Percentiles rank a stretch among this genome's conserved stretches.
These are phyloP conservation scores for Suhomyces faveliae DNA, from an alignment of 805 yeast species.

Conservation along the genomic window DNA sequence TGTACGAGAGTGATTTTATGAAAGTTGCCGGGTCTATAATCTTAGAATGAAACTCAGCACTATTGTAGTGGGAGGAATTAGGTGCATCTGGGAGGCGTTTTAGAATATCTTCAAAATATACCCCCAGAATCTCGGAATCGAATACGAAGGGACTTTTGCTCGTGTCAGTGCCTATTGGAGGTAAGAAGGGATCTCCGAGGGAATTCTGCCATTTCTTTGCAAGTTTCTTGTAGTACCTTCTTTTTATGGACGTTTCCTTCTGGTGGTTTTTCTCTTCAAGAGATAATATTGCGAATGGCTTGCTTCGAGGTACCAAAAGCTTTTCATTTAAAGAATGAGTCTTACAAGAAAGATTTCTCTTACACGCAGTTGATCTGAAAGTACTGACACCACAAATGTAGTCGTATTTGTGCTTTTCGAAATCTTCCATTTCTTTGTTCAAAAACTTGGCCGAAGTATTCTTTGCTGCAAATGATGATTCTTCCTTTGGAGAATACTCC, in stretches of 20 bases:
- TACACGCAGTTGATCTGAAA: background rate
- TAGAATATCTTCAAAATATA: background rate
- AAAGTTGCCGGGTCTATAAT: background rate
- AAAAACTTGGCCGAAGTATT: background rate
- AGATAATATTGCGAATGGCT: background rate
- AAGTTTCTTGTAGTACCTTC: background rate
- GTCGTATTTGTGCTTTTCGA: conserved; percentile 1
- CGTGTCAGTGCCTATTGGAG: background rate
- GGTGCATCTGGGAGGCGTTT: background rate
- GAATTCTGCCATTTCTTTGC: background rate
- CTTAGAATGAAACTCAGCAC: background rate
- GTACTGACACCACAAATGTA: conserved; percentile 6
- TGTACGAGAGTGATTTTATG: background rate
- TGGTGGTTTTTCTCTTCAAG: background rate
- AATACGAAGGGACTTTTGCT: background rate
- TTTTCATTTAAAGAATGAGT: conserved; percentile 1
- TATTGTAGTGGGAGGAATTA: background rate
- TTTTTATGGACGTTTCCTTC: background rate
- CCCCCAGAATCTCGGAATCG: background rate
- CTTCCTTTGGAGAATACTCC: background rate
- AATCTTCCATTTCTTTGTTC: background rate
- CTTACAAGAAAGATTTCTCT: conserved; percentile 1
- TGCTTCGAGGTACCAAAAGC: conserved; percentile 2
- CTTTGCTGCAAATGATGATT: background rate
- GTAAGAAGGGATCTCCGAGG: background rate